Evolutionary conservation across 129 eudicot genomes (phyloP), one percentile per base, ranked within the genome.

Genomic region (Logfia minima): DNA sequence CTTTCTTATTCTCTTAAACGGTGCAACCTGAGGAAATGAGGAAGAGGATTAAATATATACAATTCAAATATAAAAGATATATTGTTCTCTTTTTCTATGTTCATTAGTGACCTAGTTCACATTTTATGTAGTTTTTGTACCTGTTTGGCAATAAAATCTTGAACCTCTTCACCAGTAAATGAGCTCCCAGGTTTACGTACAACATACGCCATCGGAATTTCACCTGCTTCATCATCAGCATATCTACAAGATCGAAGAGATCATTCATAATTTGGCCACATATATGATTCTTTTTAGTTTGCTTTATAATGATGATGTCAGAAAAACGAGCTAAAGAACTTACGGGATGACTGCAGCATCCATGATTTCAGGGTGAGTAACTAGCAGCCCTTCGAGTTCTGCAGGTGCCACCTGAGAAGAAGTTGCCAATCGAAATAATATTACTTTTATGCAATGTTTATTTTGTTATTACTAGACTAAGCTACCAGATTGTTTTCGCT

Each of bases 271-370:
- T 10, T 29, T 29, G 39, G 24, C 10, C 13, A 63, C 37, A 24
- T 16, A 23, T 37, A 24, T 73, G 77, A 37, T 35, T 31, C 28
- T 34, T 19, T 73, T 21, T 34, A 21, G 24, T 73, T 45, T 48
- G 17, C 18, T 48, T 48, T 14, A 11, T 14, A 14, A 45, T 13
- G 65, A 59, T 73, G 66, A 17, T 13, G 2, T 10, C 35, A 58
- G 18, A 6, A 39, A 71, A n/a, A 55, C 0, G 37, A 19, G 56
- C 4, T 19, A 56, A 29, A 32, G 60, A 23, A 77, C 92, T 87
- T 84, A 93, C 98, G 96, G 98, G 82, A 93, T 83, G 66, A 93
- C 98, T 68, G 85, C 98, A 35, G 98, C 98, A 65, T 93, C 97
- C 80, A 86, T 72, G 70, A 93, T 93, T 80, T 91, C 92, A 29